Evolutionary conservation across 306 rosid species (phyloP).

Genomic region (Prunus persica): DNA sequence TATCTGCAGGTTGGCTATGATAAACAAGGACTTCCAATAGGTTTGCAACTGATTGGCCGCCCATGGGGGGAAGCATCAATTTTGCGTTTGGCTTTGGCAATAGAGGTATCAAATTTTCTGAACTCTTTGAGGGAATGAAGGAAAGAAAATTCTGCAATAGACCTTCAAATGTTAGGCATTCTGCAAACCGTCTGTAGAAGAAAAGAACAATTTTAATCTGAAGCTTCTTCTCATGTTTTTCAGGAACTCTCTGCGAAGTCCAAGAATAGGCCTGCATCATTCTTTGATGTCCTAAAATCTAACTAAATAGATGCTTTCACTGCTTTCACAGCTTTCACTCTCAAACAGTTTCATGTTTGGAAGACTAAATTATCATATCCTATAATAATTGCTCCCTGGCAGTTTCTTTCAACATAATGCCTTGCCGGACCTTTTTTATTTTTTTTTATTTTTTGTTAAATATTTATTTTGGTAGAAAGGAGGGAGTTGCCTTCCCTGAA

Average conservation of each 20-base stretch:
- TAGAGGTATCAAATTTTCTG: slow-evolving; percentile 55
- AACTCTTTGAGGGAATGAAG: neutral
- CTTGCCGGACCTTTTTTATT: too few species aligned
- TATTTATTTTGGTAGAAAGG: too few species aligned
- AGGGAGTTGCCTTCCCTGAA: too few species aligned
- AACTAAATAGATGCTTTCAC: neutral
- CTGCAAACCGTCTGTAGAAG: neutral
- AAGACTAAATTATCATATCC: neutral
- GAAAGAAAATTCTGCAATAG: neutral
- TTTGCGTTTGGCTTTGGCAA: slow-evolving; percentile 75
- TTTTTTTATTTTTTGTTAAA: too few species aligned
- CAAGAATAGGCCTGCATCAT: slow-evolving; percentile 59
- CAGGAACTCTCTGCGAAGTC: slow-evolving; percentile 58
- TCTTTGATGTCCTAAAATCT: slow-evolving; percentile 57
- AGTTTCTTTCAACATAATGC: too few species aligned
- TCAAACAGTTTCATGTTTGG: neutral
- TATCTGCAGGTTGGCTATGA: slow-evolving; percentile 42
- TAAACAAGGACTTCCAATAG: slow-evolving; percentile 86
- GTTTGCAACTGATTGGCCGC: slow-evolving; percentile 86
- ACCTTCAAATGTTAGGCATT: neutral
- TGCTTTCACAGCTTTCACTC: neutral
- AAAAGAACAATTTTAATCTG: neutral
- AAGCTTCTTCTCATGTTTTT: slow-evolving; percentile 11
- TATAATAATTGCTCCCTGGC: too few species aligned
- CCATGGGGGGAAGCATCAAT: slow-evolving; percentile 96